phyloP scores from a whole-genome alignment of 164 flowering plant genomes.

The Platanus orientalis region DNA sequence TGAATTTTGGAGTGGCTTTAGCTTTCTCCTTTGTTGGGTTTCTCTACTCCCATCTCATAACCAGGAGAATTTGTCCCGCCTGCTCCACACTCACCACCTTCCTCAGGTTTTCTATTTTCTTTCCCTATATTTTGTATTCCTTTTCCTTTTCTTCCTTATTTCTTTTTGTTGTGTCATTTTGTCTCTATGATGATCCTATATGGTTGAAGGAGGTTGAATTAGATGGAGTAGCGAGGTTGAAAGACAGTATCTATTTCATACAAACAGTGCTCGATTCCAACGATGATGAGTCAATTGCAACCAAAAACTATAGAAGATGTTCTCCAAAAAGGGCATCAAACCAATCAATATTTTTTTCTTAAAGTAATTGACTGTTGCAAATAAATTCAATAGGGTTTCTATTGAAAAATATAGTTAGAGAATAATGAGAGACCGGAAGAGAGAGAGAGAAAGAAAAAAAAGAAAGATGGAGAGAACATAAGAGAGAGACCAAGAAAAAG shows the following conservation, averaged over 20 bases:
- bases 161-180: background rate
- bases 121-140: background rate
- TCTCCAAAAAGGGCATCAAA: background rate
- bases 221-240: conserved; percentile 11
- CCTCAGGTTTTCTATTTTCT: conserved; percentile 35
- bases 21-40: conserved; percentile 72
- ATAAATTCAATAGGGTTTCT: background rate
- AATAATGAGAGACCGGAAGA: too few species aligned
- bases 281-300: conserved; percentile 1
- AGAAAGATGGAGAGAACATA: too few species aligned
- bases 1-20: conserved; percentile 71
- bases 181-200: conserved; percentile 4
- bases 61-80: conserved; percentile 11
- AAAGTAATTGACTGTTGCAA: background rate
- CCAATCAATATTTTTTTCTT: background rate
- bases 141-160: background rate
- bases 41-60: conserved; percentile 39
- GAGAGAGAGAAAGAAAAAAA: too few species aligned
- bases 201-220: conserved; percentile 12
- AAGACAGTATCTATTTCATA: conserved; percentile 15
- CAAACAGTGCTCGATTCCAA: conserved; percentile 11
- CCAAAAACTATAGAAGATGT: conserved; percentile 29
- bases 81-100: conserved; percentile 14
- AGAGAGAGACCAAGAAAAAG: too few species aligned
- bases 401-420: too few species aligned